Evolutionary conservation across 768 basidiomycete species (phyloP).

Genomic region (Tulasnella sp.): DNA sequence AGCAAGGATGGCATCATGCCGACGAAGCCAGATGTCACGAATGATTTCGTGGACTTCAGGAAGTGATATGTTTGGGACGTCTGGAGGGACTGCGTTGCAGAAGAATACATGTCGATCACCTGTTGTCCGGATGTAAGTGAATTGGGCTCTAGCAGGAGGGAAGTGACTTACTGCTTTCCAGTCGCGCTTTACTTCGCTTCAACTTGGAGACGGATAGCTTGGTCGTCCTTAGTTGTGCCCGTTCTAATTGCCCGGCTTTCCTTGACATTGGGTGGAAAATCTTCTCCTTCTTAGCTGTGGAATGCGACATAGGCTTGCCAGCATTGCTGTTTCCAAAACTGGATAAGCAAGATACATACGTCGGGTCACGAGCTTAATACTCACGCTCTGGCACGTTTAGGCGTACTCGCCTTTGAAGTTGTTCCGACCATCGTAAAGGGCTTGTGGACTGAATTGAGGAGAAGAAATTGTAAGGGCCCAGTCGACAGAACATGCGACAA

Average conservation of each 20-base stretch:
- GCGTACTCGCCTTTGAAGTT: too few species aligned
- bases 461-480: too few species aligned
- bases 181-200: constrained; percentile 48
- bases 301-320: constrained; percentile 1
- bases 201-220: constrained; percentile 48
- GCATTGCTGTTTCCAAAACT: too few species aligned
- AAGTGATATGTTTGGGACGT: constrained; percentile 43
- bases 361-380: too few species aligned
- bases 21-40: constrained; percentile 58
- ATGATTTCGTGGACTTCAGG: constrained; percentile 56
- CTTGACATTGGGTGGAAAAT: constrained; percentile 73
- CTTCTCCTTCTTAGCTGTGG: constrained; percentile 48
- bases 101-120: constrained; percentile 69
- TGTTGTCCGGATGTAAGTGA: constrained; percentile 23
- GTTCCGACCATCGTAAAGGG: too few species aligned
- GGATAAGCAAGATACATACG: too few species aligned
- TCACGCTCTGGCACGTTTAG: too few species aligned
- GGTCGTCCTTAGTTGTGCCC: constrained; percentile 54
- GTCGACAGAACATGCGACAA: too few species aligned
- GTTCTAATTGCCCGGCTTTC: constrained; percentile 65
- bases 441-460: too few species aligned
- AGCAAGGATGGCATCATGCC: constrained; percentile 55
- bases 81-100: constrained; percentile 54
- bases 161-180: constrained; percentile 35
- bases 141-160: neutral